A percentile compares a stretch with the other conserved stretches of the same genome.
Evolutionary conservation across 2,329 filamentous ascomycete genomes (phyloP).

Genomic region (Dactylellina cionopaga): DNA sequence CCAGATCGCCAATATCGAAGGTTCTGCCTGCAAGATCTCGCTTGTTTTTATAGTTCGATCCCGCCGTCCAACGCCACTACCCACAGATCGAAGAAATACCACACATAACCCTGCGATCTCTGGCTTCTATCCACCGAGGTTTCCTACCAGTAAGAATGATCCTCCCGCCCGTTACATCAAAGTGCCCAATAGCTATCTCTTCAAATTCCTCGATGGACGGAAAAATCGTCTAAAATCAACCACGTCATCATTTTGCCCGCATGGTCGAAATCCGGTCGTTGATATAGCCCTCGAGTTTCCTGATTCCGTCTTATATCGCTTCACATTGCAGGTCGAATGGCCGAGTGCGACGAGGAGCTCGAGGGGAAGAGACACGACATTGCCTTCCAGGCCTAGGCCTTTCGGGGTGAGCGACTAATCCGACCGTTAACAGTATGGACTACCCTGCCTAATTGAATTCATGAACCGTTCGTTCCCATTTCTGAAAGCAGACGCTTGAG

Average conservation of each 20-base stretch:
- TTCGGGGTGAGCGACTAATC: not conserved
- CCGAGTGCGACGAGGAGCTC: no score
- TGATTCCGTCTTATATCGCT: not conserved
- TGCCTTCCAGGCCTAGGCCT: not conserved
- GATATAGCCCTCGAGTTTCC: not conserved
- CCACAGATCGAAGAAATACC: conserved; percentile 24
- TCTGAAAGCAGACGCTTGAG: no score
- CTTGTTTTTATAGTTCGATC: conserved; percentile 7
- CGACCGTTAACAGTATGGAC: not conserved
- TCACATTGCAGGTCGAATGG: not conserved
- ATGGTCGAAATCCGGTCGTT: not conserved
- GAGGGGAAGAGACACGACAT: no score
- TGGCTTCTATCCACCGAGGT: not conserved
- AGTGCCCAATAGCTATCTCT: conserved; percentile 7
- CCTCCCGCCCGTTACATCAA: conserved; percentile 11
- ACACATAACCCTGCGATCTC: not conserved
- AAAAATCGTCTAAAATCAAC: not conserved
- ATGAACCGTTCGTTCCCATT: no score
- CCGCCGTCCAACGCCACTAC: not conserved
- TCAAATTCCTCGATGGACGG: not conserved
- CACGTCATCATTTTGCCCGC: conserved; percentile 12
- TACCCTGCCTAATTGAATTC: no score
- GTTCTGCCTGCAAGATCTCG: conserved; percentile 24
- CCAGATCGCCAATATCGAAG: conserved; percentile 9
- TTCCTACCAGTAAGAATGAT: not conserved